Percentiles rank a stretch among this genome's conserved stretches.
Evolutionary conservation across 495 filamentous ascomycete genomes (phyloP).

Genomic region (Astrocystis sublimbata): DNA sequence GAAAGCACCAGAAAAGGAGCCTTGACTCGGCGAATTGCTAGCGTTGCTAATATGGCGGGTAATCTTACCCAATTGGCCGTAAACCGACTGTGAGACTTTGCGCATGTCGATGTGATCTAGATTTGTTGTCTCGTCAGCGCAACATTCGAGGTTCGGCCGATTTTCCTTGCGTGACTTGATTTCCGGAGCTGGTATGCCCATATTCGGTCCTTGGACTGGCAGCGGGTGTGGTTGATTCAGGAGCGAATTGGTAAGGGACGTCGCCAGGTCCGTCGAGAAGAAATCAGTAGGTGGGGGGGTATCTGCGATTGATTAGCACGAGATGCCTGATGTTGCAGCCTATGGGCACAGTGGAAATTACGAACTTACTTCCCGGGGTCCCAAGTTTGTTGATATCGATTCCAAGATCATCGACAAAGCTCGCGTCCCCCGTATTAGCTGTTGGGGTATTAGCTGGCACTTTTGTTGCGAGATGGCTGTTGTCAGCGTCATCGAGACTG

Average conservation of each 20-base stretch:
- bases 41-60: conserved; percentile 21
- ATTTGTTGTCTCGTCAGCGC: conserved; percentile 14
- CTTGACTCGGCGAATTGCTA: conserved; percentile 29
- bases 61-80: conserved; percentile 26
- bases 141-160: conserved; percentile 24
- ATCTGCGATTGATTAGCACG: conserved; percentile 18
- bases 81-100: conserved; percentile 39
- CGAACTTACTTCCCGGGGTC: conserved; percentile 27
- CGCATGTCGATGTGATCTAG: conserved; percentile 30
- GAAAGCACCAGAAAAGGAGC: conserved; percentile 27
- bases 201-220: conserved; percentile 30
- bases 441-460: conserved; percentile 45
- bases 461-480: conserved; percentile 32
- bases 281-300: conserved; percentile 29
- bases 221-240: conserved; percentile 46
- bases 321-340: background rate
- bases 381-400: conserved; percentile 26
- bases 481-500: conserved; percentile 36
- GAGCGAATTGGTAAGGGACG: conserved; percentile 44
- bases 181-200: conserved; percentile 35
- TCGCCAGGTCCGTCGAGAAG: conserved; percentile 39
- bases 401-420: conserved; percentile 29
- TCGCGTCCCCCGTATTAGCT: conserved; percentile 18
- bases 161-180: conserved; percentile 45
- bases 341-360: background rate